These are phyloP conservation scores for Euphorbia peplus DNA, from an alignment of 345 rosid species.

Conservation along the genomic window DNA sequence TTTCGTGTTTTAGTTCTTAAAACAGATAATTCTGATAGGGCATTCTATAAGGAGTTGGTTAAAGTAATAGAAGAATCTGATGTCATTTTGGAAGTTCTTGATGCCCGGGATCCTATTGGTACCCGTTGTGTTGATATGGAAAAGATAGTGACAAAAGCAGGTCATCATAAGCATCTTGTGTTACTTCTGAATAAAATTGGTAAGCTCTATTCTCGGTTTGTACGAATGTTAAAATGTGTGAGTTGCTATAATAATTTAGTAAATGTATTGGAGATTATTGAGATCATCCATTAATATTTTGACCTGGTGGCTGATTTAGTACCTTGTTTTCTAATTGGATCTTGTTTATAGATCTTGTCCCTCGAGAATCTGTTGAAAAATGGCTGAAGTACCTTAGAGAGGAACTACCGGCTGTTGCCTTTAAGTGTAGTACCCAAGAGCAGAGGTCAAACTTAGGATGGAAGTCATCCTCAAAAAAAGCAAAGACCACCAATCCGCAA, in stretches of 20 bases:
- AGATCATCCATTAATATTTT: neutral
- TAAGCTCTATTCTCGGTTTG: conserved; percentile 22
- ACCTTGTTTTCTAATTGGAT: neutral
- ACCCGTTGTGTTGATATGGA: conserved; percentile 95
- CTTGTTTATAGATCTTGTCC: conserved; percentile 74
- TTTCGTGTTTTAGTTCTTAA: conserved; percentile 12
- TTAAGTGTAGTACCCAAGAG: conserved; percentile 94
- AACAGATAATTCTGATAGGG: conserved; percentile 83
- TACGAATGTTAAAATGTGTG: neutral
- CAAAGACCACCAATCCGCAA: conserved; percentile 69
- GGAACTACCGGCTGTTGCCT: conserved; percentile 95
- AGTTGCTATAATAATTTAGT: neutral
- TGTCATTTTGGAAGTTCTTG: conserved; percentile 93
- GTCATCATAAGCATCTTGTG: conserved; percentile 78
- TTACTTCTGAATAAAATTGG: conserved; percentile 90
- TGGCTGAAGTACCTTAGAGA: conserved; percentile 94
- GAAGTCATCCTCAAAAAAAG: conserved; percentile 63
- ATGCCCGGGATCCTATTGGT: conserved; percentile 92
- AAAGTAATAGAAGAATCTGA: conserved; percentile 89
- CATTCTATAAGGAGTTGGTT: conserved; percentile 91
- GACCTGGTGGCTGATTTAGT: neutral
- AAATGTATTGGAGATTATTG: neutral
- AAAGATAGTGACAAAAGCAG: conserved; percentile 79
- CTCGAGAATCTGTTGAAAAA: conserved; percentile 93
- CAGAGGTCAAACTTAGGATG: conserved; percentile 91